phyloP scores from a whole-genome alignment of 2,329 filamentous ascomycete species.

The Dichotomopilus funicola region DNA sequence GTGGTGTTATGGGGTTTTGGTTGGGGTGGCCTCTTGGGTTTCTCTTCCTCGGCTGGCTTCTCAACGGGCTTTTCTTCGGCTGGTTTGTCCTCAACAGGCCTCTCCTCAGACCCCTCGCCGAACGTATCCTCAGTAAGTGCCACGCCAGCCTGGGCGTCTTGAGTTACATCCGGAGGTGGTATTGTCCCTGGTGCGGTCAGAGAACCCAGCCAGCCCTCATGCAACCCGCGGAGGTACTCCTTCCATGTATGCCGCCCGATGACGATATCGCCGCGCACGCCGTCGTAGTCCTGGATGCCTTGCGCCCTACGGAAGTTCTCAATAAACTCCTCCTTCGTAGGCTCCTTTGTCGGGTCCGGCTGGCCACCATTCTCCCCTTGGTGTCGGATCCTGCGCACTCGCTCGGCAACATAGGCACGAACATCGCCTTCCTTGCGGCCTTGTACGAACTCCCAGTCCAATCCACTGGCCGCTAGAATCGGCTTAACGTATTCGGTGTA shows the following conservation, averaged over 20 bases:
- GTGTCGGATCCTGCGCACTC: slow-evolving; percentile 65
- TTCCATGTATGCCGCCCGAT: slow-evolving; percentile 94
- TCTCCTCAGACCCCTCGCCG: slow-evolving; percentile 28
- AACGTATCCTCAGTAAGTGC: slow-evolving; percentile 23
- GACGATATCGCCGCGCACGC: slow-evolving; percentile 75
- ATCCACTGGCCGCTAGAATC: slow-evolving; percentile 75
- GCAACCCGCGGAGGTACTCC: slow-evolving; percentile 86
- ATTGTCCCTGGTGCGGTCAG: slow-evolving; percentile 50
- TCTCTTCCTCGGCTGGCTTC: slow-evolving; percentile 36
- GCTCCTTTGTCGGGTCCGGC: slow-evolving; percentile 39
- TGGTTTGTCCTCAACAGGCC: slow-evolving; percentile 35
- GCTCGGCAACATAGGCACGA: slow-evolving; percentile 77
- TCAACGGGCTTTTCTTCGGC: slow-evolving; percentile 34
- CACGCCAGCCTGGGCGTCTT: slow-evolving; percentile 21
- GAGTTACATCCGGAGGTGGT: slow-evolving; percentile 27
- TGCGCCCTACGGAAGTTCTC: slow-evolving; percentile 57
- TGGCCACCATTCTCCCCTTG: slow-evolving; percentile 44
- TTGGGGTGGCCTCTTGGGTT: slow-evolving; percentile 53
- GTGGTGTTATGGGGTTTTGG: slow-evolving; percentile 68
- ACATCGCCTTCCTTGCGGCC: slow-evolving; percentile 90
- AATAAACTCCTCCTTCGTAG: slow-evolving; percentile 53
- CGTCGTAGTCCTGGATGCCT: slow-evolving; percentile 65
- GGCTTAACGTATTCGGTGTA: slow-evolving; percentile 96
- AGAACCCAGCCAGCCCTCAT: slow-evolving; percentile 94
- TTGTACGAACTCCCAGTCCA: slow-evolving; percentile 96